Conservation (phyloP, 495 filamentous ascomycete species). For the Penicillium salamii region DNA sequence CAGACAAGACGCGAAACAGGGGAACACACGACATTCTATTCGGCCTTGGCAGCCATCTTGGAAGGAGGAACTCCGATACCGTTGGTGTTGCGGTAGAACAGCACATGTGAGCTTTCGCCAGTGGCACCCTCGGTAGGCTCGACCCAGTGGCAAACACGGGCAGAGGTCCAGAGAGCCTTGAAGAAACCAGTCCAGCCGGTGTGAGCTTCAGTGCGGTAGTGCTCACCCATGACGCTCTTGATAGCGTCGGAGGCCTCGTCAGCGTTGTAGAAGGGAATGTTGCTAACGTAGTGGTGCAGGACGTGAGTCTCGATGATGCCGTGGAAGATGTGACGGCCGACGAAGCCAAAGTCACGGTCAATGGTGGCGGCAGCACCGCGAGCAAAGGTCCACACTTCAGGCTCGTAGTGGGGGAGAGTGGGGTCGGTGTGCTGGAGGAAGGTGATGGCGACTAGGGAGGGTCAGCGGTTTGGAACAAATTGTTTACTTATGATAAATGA, state of each 20-base stretch:
- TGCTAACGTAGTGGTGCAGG: slow-evolving; percentile 59
- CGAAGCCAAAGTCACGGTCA: slow-evolving; percentile 59
- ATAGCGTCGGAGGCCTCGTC: slow-evolving; percentile 61
- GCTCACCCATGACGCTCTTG: slow-evolving; percentile 53
- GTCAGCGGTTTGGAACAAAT: slow-evolving; percentile 4
- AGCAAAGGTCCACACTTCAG: slow-evolving; percentile 54
- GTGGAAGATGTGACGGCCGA: slow-evolving; percentile 57
- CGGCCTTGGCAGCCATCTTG: slow-evolving; percentile 42
- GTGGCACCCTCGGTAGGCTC: slow-evolving; percentile 63
- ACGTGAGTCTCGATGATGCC: slow-evolving; percentile 63
- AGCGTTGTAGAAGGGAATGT: slow-evolving; percentile 61
- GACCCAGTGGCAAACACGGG: slow-evolving; percentile 54
- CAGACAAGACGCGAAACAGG: neutral
- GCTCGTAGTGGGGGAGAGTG: slow-evolving; percentile 55
- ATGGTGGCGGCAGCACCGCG: slow-evolving; percentile 59
- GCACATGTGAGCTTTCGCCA: slow-evolving; percentile 50
- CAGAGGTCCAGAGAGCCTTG: slow-evolving; percentile 52
- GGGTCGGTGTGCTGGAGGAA: slow-evolving; percentile 63
- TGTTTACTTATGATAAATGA: neutral
- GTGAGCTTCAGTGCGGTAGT: slow-evolving; percentile 54
- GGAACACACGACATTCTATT: slow-evolving; percentile 3
- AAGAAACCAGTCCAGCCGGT: slow-evolving; percentile 53
- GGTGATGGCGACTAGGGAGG: slow-evolving; percentile 52
- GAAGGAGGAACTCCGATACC: slow-evolving; percentile 63
- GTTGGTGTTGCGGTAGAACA: slow-evolving; percentile 68